Evolutionary conservation across 2,329 filamentous ascomycete genomes (phyloP), one percentile per base, ranked within the genome.

Genomic region (Chrysoporthe deuterocubensis): DNA sequence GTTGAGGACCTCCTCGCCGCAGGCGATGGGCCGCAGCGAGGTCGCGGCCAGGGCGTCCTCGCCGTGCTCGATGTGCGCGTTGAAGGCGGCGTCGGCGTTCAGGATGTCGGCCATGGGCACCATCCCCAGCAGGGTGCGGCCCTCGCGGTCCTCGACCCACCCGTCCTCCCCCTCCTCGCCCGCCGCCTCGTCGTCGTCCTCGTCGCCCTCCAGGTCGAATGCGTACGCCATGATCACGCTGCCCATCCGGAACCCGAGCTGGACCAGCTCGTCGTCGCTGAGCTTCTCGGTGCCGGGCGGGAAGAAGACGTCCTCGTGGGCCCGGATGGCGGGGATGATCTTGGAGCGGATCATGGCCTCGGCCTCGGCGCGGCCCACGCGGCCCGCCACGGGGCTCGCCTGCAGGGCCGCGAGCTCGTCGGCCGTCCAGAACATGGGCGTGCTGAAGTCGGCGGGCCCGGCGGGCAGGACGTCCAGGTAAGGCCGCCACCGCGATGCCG

Each of bases 221-320:
- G 93, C 93, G 76, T 97, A 97, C 0, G 93, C 91, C 93, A 97
- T 96, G 72, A 97, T 95, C 18, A 91, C 89, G 69, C 91, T 94
- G 1, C 92, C 94, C 90, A 97, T 94, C 9, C 88, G 85, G 76
- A 97, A 93, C 64, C 92, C 91, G 21, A 89, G 75, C 8, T 72
- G 70, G 2, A 87, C 70, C 1, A 89, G 76, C 34, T 84, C 78
- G 1, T 79, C 78, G 37, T 87, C 85, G 14, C 71, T 75, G 7
- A 81, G 75, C 2, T 70, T 72, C 6, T 69, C 71, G 72, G 79
- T 73, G 0, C 76, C 77, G 0, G 70, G 70, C 0, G 80, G 77
- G 54, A 81, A 84, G 67, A 89, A 89, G 1, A 85, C 72, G 4
- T 74, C 64, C 6, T 79, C 74, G 66, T 87, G 76, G 6, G 76